Evolutionary conservation across 2,329 filamentous ascomycete species (phyloP).

Genomic region (Pseudogymnoascus sp.): DNA sequence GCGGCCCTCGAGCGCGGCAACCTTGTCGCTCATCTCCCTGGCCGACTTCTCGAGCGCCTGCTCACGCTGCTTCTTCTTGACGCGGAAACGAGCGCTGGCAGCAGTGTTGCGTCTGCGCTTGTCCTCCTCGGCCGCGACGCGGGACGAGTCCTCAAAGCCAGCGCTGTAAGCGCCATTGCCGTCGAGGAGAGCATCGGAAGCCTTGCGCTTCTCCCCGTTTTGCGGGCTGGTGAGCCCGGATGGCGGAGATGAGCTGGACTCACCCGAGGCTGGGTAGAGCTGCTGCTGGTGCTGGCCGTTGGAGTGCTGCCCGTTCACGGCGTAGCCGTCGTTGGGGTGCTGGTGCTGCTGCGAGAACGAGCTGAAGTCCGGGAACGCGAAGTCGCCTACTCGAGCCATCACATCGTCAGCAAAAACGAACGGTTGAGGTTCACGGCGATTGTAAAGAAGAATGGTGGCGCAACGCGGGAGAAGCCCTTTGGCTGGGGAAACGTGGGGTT

Average conservation of each 20-base stretch:
- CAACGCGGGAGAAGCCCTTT: background rate
- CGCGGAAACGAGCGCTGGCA: slow-evolving; percentile 77
- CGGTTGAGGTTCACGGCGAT: background rate
- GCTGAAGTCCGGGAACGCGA: slow-evolving; percentile 26
- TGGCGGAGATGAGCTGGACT: slow-evolving; percentile 5
- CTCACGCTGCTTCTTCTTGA: slow-evolving; percentile 95
- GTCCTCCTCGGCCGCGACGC: slow-evolving; percentile 74
- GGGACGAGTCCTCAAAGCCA: slow-evolving; percentile 62
- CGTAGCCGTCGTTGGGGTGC: slow-evolving; percentile 13
- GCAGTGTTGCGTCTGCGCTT: slow-evolving; percentile 85
- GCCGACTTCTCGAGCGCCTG: slow-evolving; percentile 73
- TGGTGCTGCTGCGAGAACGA: slow-evolving; percentile 18
- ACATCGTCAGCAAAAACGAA: slow-evolving; percentile 24
- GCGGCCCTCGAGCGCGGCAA: slow-evolving; percentile 61
- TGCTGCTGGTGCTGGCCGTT: slow-evolving; percentile 17
- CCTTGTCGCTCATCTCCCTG: slow-evolving; percentile 77
- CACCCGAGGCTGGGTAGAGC: slow-evolving; percentile 13
- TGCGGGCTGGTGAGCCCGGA: slow-evolving; percentile 23
- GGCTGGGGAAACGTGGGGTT: background rate
- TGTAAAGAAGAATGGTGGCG: too few relatives aligned
- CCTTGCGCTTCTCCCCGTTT: slow-evolving; percentile 26
- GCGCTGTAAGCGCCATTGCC: slow-evolving; percentile 31
- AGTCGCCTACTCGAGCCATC: slow-evolving; percentile 25
- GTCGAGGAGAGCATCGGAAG: slow-evolving; percentile 18
- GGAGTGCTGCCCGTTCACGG: slow-evolving; percentile 13